Conservation (phyloP, 2,329 filamentous ascomycete species). For the Bipolaris oryzae region DNA sequence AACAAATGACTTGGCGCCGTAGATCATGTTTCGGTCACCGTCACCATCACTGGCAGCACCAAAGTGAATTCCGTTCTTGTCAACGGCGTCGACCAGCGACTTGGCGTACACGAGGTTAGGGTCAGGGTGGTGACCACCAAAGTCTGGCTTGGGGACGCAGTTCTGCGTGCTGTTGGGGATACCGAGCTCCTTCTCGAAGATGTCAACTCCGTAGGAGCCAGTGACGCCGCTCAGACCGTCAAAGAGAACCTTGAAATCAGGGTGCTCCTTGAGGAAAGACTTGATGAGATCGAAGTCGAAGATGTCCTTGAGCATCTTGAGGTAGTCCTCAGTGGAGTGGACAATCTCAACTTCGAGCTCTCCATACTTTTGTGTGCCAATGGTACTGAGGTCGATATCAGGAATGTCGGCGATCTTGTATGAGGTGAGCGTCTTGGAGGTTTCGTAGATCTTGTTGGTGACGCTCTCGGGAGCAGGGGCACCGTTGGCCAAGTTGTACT, state of each 20-base stretch:
- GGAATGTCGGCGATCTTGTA: slow-evolving; percentile 93
- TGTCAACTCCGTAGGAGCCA: slow-evolving; percentile 90
- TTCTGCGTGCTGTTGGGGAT: slow-evolving; percentile 85
- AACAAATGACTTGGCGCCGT: slow-evolving; percentile 94
- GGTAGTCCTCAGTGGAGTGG: slow-evolving; percentile 90
- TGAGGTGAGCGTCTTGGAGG: slow-evolving; percentile 83
- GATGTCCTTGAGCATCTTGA: slow-evolving; percentile 95
- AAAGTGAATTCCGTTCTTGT: slow-evolving; percentile 90
- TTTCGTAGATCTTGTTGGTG: slow-evolving; percentile 96
- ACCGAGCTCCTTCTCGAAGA: slow-evolving; percentile 93
- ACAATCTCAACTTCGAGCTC: slow-evolving; percentile 92
- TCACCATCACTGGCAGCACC: slow-evolving; percentile 96
- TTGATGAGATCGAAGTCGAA: slow-evolving; percentile 98
- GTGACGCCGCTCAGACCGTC: slow-evolving; percentile 95
- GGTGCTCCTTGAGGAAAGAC: slow-evolving; percentile 84
- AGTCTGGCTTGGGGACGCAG: slow-evolving; percentile 90
- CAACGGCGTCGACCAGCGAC: slow-evolving; percentile 90
- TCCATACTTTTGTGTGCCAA: slow-evolving; percentile 85
- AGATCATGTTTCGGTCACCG: slow-evolving; percentile 99
- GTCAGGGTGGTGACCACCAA: slow-evolving; percentile 95
- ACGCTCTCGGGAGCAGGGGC: slow-evolving; percentile 94
- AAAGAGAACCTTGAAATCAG: slow-evolving; percentile 96
- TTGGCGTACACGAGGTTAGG: slow-evolving; percentile 97
- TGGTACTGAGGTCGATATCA: slow-evolving; percentile 79
- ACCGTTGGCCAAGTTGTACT: slow-evolving; percentile 98